Conservation (phyloP, 768 basidiomycete genomes). For the Tylopilus vinaceipallidus region DNA sequence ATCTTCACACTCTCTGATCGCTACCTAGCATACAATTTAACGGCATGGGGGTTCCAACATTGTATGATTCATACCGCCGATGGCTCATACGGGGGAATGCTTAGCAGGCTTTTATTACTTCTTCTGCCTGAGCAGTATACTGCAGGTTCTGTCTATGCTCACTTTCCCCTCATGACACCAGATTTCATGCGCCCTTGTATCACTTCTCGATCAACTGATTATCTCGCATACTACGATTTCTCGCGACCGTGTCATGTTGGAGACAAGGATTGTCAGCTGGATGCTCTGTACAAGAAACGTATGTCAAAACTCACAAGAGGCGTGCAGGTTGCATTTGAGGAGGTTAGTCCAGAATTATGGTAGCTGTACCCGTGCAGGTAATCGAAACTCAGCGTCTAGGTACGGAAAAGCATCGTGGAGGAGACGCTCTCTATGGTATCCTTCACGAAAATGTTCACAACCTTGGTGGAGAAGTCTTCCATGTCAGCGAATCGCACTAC, state of each 20-base stretch:
- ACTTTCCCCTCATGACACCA: conserved; percentile 81
- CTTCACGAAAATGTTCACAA: conserved; percentile 10
- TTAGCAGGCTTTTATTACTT: conserved; percentile 70
- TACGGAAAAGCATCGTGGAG: conserved; percentile 13
- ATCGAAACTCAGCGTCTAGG: conserved; percentile 2
- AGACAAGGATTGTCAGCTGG: neutral
- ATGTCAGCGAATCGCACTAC: neutral
- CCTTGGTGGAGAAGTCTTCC: conserved; percentile 15
- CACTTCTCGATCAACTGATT: conserved; percentile 25
- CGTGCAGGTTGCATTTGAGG: neutral
- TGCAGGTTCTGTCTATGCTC: conserved; percentile 61
- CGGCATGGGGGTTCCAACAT: conserved; percentile 77
- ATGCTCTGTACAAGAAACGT: conserved; percentile 14
- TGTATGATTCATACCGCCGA: conserved; percentile 61
- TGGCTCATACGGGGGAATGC: conserved; percentile 74
- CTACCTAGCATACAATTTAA: conserved; percentile 64
- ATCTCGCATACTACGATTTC: conserved; percentile 56
- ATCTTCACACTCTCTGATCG: conserved; percentile 1
- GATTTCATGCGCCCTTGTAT: conserved; percentile 43
- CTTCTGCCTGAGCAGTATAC: conserved; percentile 70
- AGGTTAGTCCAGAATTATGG: conserved; percentile 12
- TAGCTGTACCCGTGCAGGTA: neutral
- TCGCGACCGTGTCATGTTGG: conserved; percentile 39
- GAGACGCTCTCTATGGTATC: conserved; percentile 7
- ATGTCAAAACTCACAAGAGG: conserved; percentile 17